Evolutionary conservation across 2,329 filamentous ascomycete species (phyloP), one percentile per base, ranked within the genome.

Genomic region (Aspergillus cejpii): DNA sequence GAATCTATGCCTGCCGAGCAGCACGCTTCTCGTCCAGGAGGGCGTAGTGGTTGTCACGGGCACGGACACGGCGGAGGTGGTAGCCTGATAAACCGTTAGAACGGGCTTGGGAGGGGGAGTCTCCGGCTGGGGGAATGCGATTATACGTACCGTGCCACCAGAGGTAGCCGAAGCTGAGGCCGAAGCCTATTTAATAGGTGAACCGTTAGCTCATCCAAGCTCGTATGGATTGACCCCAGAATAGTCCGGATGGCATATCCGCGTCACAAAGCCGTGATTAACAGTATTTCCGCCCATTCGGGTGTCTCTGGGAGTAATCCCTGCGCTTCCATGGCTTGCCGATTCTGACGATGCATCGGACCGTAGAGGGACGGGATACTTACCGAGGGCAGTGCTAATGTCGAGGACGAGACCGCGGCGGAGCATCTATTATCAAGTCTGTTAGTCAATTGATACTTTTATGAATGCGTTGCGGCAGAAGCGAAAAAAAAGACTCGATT

Each of bases 321-420:
- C 10, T 34, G 31, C 31, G 15, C 31, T 20, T 34, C 31, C 31
- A 11, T 34, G 31, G 17, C 2, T 2, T 17, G 0, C 33, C 19
- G 6, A 37, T 12, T 37, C 33, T 17, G 28, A 33, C 12, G 41
- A n/a, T 41, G 17, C 28, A n/a, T 26, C 33, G 24, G 20, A 24
- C 38, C 26, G 37, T 42, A 34, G 45, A 37, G 23, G 39, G 14
- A 45, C 36, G 40, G 23, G 23, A 42, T 43, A 74, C 79, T 67
- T 73, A 82, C 81, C 81, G 61, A 81, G 70, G 54, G 79, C 78
- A 63, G 82, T 78, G 60, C 77, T 79, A 59, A 85, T 71, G 68
- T 85, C 80, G 57, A 84, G 73, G 57, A 85, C 80, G 48, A 84
- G 71, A 62, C 74, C 74, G 65, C 78, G 74, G 66, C 79, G 78